Evolutionary conservation across 2,329 filamentous ascomycete genomes (phyloP).

Genomic region (Thelonectria discophora): DNA sequence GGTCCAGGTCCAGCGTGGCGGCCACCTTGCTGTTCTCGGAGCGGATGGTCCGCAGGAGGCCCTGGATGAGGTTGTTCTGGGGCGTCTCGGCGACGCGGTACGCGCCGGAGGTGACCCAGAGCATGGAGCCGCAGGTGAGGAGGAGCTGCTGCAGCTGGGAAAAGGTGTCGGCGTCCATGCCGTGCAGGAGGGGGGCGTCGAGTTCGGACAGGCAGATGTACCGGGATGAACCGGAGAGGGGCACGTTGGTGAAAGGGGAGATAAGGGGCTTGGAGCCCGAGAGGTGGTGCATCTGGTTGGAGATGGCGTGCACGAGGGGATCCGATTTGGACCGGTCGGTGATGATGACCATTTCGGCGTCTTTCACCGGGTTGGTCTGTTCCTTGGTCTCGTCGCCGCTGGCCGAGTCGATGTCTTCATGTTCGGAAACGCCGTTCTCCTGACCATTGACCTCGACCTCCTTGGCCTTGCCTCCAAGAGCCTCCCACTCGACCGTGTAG

Average conservation of each 20-base stretch:
- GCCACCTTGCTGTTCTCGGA: constrained; percentile 57
- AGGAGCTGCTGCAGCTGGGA: constrained; percentile 48
- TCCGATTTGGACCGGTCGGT: constrained; percentile 32
- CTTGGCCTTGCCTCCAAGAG: constrained; percentile 33
- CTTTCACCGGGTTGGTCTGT: constrained; percentile 1
- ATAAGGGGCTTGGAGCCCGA: constrained; percentile 33
- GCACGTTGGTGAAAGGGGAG: constrained; percentile 30
- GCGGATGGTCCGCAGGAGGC: constrained; percentile 56
- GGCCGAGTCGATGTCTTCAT: neutral
- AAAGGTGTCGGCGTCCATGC: constrained; percentile 51
- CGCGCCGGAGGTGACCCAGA: constrained; percentile 54
- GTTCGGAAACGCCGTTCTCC: neutral
- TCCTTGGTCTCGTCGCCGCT: constrained; percentile 7
- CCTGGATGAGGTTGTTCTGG: constrained; percentile 55
- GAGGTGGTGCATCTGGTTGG: constrained; percentile 33
- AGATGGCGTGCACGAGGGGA: constrained; percentile 33
- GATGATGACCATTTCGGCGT: constrained; percentile 36
- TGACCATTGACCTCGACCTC: neutral
- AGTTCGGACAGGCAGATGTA: constrained; percentile 57
- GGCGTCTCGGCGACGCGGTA: constrained; percentile 49
- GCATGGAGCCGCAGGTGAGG: constrained; percentile 46
- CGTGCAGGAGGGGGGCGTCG: constrained; percentile 53
- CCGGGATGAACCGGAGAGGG: constrained; percentile 21
- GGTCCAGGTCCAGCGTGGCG: constrained; percentile 57
- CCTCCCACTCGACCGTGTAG: constrained; percentile 58